Base-by-base conservation (phyloP, 257 asterid species). In the Voacanga thouarsii region DNA sequence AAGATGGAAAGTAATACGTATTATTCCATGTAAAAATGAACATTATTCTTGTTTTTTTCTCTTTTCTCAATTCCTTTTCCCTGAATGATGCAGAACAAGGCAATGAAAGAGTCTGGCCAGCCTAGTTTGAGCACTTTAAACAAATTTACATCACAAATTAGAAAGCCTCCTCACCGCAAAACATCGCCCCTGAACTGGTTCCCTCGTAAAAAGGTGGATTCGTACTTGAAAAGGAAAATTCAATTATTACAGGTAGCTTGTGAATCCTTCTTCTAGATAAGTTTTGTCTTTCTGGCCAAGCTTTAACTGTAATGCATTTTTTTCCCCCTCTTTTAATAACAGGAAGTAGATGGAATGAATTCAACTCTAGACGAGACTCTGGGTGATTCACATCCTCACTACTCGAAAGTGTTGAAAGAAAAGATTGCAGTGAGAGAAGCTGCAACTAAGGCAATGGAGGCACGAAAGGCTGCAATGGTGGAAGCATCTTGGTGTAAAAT, bases 401-500 rank as follows among this genome's bases (percentile, higher is more conserved):
- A 96, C 82, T 93, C 90, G 1, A 88, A 83, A 82, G 97, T 96
- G 23, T 71, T 96, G 71, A 86, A 90, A 82, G 99, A 96, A 82
- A 96, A 96, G 80, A 92, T 96, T 44, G 99, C 99, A 19, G 92
- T 90, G 26, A 90, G 85, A 81, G 99, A 96, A 82, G 98, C 98
- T 76, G 97, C 99, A 7, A 89, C 88, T 73, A 93, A 89, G 82
- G 97, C 98, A 65, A 84, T 92, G 87, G 91, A 89, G 81, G 90
- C 97, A 51, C 91, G 92, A 39, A 96, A 93, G 80, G 92, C 95
- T 82, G 97, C 98, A 33, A 91, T 93, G 91, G 90, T 96, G 69
- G 97, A 96, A 89, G 97, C 97, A 55, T 93, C 98, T 78, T 96
- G 99, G 99, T 95, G 98, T 78, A 89, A 94, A 77, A 93, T 96